Evolutionary conservation across 768 basidiomycete species (phyloP).

Genomic region (Naganishia kalamii): DNA sequence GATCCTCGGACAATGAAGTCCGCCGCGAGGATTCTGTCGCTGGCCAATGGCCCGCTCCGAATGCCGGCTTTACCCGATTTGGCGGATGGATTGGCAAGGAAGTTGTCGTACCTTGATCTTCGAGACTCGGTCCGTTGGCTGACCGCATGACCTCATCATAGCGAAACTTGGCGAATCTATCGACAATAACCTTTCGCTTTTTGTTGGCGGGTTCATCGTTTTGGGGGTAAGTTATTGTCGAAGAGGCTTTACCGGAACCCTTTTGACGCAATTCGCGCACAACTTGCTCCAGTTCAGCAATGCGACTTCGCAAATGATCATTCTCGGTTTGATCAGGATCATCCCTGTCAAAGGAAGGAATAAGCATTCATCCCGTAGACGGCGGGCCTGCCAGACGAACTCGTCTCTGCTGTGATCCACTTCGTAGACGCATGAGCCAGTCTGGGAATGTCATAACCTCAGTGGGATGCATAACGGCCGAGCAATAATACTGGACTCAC

Average conservation of each 20-base stretch:
- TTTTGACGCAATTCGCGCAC: slow-evolving; percentile 69
- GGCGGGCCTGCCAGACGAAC: slow-evolving; percentile 47
- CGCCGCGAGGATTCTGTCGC: neutral
- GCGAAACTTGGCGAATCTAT: slow-evolving; percentile 30
- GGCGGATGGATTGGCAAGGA: slow-evolving; percentile 2
- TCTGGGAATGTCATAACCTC: slow-evolving; percentile 50
- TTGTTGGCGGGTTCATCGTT: slow-evolving; percentile 26
- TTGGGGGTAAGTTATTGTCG: neutral
- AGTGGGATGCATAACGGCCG: slow-evolving; percentile 16
- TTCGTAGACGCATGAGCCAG: slow-evolving; percentile 90
- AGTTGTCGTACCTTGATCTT: neutral
- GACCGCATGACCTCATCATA: slow-evolving; percentile 14
- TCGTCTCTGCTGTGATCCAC: slow-evolving; percentile 79
- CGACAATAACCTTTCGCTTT: slow-evolving; percentile 39
- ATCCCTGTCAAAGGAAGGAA: slow-evolving; percentile 52
- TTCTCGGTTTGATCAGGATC: slow-evolving; percentile 82
- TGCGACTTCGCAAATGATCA: slow-evolving; percentile 74
- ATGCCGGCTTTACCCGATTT: neutral
- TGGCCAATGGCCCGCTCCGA: neutral
- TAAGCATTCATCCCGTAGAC: slow-evolving; percentile 30
- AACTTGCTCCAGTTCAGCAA: slow-evolving; percentile 86
- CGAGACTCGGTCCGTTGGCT: neutral
- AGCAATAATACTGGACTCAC: slow-evolving; percentile 8
- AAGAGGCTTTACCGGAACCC: slow-evolving; percentile 21
- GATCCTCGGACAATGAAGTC: slow-evolving; percentile 15